Percentiles rank a stretch among this genome's conserved stretches.
phyloP scores from a whole-genome alignment of 202 grass and related monocot genomes.

The Zoysia matrella region DNA sequence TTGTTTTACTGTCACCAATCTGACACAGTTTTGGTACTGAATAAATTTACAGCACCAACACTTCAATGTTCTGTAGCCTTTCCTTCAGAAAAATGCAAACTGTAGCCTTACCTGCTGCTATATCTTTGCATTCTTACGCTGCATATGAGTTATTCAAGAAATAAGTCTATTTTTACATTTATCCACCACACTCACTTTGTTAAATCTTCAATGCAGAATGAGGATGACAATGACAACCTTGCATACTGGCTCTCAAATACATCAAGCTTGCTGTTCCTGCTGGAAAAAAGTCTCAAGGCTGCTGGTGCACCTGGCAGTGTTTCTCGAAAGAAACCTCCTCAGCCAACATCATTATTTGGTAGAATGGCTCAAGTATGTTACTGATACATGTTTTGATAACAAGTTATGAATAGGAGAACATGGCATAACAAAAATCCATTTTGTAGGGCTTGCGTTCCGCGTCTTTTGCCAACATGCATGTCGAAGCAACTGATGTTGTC shows the following conservation, averaged over 20 bases:
- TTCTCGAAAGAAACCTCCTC: conserved; percentile 80
- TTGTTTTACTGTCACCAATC: conserved; percentile 7
- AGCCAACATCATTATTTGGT: conserved; percentile 91
- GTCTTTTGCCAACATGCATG: conserved; percentile 80
- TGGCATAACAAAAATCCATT: conserved; percentile 33
- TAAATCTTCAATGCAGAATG: conserved; percentile 65
- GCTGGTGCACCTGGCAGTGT: conserved; percentile 75
- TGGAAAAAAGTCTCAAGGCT: conserved; percentile 92
- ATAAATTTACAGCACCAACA: background rate
- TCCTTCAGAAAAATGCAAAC: conserved; percentile 1
- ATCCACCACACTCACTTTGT: conserved; percentile 18
- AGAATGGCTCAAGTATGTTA: conserved; percentile 94
- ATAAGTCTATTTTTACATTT: background rate
- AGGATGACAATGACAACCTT: conserved; percentile 80
- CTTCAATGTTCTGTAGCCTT: conserved; percentile 4
- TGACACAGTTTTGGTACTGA: conserved; percentile 12
- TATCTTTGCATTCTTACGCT: background rate
- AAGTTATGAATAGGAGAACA: background rate
- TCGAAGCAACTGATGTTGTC: conserved; percentile 82
- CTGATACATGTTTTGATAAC: conserved; percentile 28
- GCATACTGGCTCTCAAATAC: conserved; percentile 97
- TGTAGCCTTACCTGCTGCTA: conserved; percentile 19
- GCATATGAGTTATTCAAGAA: conserved; percentile 30
- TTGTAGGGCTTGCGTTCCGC: conserved; percentile 88
- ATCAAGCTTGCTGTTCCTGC: conserved; percentile 84